Evolutionary conservation across 768 basidiomycete species (phyloP).

Genomic region (Boletus pseudopeckii): DNA sequence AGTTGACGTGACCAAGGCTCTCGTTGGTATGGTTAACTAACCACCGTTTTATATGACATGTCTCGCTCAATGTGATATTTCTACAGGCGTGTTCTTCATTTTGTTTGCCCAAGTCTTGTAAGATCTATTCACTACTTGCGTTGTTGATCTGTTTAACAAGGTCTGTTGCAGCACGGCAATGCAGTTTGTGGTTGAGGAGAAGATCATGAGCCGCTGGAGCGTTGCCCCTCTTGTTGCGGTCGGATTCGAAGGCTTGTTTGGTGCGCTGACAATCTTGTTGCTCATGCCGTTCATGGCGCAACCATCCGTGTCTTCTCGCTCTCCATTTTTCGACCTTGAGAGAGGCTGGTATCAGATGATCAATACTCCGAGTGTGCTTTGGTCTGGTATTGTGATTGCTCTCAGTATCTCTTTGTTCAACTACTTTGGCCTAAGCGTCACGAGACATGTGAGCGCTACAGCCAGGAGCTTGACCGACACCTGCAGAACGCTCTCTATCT

Average conservation of each 20-base stretch:
- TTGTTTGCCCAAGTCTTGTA: conserved; percentile 94
- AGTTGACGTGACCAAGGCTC: conserved; percentile 64
- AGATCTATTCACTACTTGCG: conserved; percentile 25
- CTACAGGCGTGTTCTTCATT: conserved; percentile 81
- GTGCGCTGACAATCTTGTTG: conserved; percentile 71
- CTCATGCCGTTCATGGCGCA: conserved; percentile 79
- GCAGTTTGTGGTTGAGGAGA: conserved; percentile 96
- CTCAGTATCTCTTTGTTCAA: conserved; percentile 81
- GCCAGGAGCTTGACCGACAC: conserved; percentile 91
- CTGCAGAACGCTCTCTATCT: conserved; percentile 93
- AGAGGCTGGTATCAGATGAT: conserved; percentile 90
- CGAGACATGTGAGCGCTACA: conserved; percentile 90
- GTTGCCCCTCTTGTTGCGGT: conserved; percentile 91
- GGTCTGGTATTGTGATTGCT: conserved; percentile 67
- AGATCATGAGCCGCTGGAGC: conserved; percentile 84
- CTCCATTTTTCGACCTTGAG: conserved; percentile 82
- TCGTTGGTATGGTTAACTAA: conserved; percentile 58
- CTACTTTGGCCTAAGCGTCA: conserved; percentile 88
- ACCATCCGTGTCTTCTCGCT: conserved; percentile 56
- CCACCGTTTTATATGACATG: conserved; percentile 12
- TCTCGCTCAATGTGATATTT: conserved; percentile 14
- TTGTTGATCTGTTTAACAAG: neutral
- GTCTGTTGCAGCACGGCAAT: conserved; percentile 66
- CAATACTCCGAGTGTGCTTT: conserved; percentile 66
- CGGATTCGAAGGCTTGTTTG: conserved; percentile 92